Evolutionary conservation across 2,329 filamentous ascomycete genomes (phyloP).

Genomic region (Diaporthe vaccinii): DNA sequence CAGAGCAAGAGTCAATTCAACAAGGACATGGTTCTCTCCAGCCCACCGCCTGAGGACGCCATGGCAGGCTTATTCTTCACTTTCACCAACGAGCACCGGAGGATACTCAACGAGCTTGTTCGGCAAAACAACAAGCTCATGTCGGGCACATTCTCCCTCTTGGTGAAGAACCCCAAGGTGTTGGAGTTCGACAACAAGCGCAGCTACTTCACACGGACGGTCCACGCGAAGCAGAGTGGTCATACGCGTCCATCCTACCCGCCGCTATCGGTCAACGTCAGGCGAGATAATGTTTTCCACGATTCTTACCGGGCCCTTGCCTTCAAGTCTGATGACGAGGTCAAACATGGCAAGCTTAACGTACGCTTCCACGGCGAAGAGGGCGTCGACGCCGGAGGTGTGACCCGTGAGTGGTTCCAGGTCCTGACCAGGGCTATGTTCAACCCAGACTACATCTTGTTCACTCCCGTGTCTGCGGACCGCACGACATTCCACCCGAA

Average conservation of each 20-base stretch:
- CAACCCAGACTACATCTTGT: constrained; percentile 96
- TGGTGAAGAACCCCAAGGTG: constrained; percentile 99
- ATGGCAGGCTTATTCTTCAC: constrained; percentile 96
- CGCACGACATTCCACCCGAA: constrained; percentile 99
- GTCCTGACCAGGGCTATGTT: constrained; percentile 98
- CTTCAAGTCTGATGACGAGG: constrained; percentile 95
- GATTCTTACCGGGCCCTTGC: constrained; percentile 99
- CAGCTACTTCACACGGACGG: constrained; percentile 96
- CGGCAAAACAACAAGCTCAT: constrained; percentile 97
- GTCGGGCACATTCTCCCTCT: constrained; percentile 95
- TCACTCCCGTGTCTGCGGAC: constrained; percentile 96
- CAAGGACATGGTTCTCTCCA: constrained; percentile 81
- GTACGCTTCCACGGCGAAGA: constrained; percentile 98
- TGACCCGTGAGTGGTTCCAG: constrained; percentile 99
- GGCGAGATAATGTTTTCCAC: constrained; percentile 95
- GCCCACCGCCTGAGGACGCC: constrained; percentile 81
- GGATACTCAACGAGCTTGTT: constrained; percentile 97
- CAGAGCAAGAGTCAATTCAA: constrained; percentile 58
- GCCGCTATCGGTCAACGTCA: constrained; percentile 85
- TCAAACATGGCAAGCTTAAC: constrained; percentile 99
- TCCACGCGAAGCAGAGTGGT: constrained; percentile 78
- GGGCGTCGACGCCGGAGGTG: constrained; percentile 96
- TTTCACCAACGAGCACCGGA: constrained; percentile 97
- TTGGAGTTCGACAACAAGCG: constrained; percentile 99
- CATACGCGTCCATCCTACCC: constrained; percentile 78